phyloP scores from a whole-genome alignment of 768 basidiomycete genomes.

The Mycena haematopus region DNA sequence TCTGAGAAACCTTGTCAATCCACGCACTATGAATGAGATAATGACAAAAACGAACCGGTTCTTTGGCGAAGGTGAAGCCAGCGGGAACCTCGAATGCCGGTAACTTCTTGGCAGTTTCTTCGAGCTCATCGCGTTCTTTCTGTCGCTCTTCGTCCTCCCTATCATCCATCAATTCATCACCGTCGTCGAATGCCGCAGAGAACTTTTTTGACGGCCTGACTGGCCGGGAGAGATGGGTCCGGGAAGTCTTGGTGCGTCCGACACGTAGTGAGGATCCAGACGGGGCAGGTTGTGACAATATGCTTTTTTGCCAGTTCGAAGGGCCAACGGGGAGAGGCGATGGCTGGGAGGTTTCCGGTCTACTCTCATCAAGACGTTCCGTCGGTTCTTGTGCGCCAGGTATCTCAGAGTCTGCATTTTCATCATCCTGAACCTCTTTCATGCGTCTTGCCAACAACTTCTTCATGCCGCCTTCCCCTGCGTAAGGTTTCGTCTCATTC shows the following conservation, averaged over 20 bases:
- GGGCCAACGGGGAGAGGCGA: constrained; percentile 30
- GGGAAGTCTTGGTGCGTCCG: constrained; percentile 61
- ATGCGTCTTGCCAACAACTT: constrained; percentile 60
- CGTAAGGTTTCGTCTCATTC: constrained; percentile 76
- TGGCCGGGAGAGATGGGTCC: constrained; percentile 69
- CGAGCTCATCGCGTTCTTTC: constrained; percentile 53
- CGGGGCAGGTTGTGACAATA: constrained; percentile 42
- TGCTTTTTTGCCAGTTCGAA: constrained; percentile 35
- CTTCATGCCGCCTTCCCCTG: constrained; percentile 81
- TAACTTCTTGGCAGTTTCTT: constrained; percentile 60
- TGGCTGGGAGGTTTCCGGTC: constrained; percentile 21
- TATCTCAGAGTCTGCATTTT: constrained; percentile 28
- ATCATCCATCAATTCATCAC: constrained; percentile 55
- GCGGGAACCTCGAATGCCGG: constrained; percentile 66
- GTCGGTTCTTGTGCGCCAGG: not conserved
- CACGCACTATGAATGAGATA: constrained; percentile 1
- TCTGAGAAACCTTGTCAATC: constrained; percentile 19
- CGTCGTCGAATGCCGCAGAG: constrained; percentile 68
- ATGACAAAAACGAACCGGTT: constrained; percentile 45
- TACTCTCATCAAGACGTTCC: constrained; percentile 3
- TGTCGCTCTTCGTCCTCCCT: constrained; percentile 46
- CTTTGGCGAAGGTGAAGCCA: constrained; percentile 73
- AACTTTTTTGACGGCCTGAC: constrained; percentile 57
- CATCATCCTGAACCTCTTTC: constrained; percentile 34
- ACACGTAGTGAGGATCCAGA: constrained; percentile 67